Base-by-base conservation (phyloP, 768 basidiomycete genomes). In the Fistulinella prunicolor region DNA sequence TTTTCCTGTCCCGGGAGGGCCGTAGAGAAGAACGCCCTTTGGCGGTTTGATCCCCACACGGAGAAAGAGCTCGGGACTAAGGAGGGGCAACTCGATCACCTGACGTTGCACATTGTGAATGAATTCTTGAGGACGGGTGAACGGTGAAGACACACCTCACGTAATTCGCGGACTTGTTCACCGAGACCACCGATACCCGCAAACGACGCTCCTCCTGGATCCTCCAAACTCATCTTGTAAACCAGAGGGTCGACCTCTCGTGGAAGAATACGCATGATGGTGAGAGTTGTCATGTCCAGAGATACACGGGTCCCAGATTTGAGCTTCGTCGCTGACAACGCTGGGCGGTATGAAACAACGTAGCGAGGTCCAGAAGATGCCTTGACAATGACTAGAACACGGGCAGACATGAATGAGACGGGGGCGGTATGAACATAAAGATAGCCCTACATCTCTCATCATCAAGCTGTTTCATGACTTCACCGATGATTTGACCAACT, bases 151-250 rank as follows among this genome's bases (percentile, higher is more conserved):
- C 79, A 44, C 59, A 89, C 90, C 77, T 99, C 96, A 54, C 96
- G 84, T 54, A 99, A 70, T 64, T 99, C 96, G 49, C 96, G 81
- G 40, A 99, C 94, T 74, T 99, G 96, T 53, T 98, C 96, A 37
- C 86, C 80, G 47, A 99, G 70, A 19, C 96, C 96, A 60, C 96
- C 96, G 45, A 99, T 97, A 51, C 94, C 94, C 1, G 95, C 95
- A 65, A 98, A 98, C 4, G 91, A 82, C 7, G 90, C 94, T 42
- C 88, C 87, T 73, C 93, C 94, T 3, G 96, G 93, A 61, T 98
- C 95, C 68, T 99, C 96, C 61, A 96, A 74, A 55, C 92, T 95
- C 96, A 98, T 99, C 73, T 97, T 98, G 76, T 99, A 99, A 10
- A 99, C 95, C 59, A 95, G 73, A 14, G 96, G 96, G 65, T 99